Evolutionary conservation across 2,329 filamentous ascomycete genomes (phyloP), one percentile per base, ranked within the genome.

Genomic region (Botryotinia globosa): DNA sequence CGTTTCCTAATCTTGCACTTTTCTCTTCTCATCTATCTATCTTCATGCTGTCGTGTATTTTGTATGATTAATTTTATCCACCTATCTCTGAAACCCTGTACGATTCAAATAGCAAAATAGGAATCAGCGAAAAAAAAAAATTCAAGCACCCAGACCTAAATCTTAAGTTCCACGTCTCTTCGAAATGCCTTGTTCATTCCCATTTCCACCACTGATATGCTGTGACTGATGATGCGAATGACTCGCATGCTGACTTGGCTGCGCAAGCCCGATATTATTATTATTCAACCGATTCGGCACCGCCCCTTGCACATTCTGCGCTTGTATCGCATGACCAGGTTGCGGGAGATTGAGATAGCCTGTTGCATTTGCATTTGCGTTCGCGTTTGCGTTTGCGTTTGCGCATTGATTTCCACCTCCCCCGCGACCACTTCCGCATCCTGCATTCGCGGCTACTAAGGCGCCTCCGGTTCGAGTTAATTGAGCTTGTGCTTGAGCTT

Each of bases 241-340:
- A n/a, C 9, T 12, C 20, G 9, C 32, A 61, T 34, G 32, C 5
- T 18, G 14, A 10, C 3, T 39, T 1, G 48, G 48, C 34, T 18
- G 18, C n/a, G 65, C 37, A 56, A 68, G 48, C 16, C 65, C 65
- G 32, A 68, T 68, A 18, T 68, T 68, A 32, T 44, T 68, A 22
- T 68, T 68, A n/a, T 68, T 56, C 16, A 68, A 48, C 7, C 65
- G 65, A 42, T 68, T 68, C 0, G 37, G n/a, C 7, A 29, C 51
- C 10, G n/a, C 51, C 9, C 51, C 51, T 14, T 56, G 51, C 6
- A 56, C n/a, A 56, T 56, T 56, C 12, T 56, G 51, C n/a, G 32
- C 51, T 56, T 56, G n/a, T 8, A 56, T 29, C 3, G n/a, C 51
- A 56, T 56, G n/a, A 3, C 51, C 51, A 6, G 51, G n/a, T 29